A percentile compares a stretch with the other conserved stretches of the same genome.
Conservation (phyloP, 139 green algal genomes). For the Haematococcus sp. region DNA sequence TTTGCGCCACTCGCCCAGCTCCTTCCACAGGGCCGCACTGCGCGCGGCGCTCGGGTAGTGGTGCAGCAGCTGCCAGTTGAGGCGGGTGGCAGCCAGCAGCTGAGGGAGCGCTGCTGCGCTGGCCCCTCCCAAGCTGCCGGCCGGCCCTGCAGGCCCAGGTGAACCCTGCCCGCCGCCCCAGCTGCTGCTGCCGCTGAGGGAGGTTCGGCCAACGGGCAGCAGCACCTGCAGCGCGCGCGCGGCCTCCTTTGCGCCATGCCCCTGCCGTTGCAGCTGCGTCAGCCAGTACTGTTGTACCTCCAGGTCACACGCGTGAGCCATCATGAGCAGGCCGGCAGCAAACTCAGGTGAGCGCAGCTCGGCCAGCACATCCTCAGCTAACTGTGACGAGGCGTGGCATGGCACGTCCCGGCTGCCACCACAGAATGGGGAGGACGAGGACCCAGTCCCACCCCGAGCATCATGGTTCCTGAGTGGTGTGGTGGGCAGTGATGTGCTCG, state of each 20-base stretch:
- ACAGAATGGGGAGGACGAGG: neutral
- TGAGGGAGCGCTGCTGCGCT: neutral
- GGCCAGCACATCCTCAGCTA: too few species aligned
- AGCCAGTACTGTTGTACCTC: slow-evolving; percentile 1
- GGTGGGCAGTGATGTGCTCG: neutral
- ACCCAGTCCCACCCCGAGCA: neutral
- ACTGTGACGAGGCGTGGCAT: too few species aligned
- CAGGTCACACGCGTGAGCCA: slow-evolving; percentile 13
- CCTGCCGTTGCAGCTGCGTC: neutral
- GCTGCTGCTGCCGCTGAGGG: too few species aligned
- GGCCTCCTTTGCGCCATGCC: neutral
- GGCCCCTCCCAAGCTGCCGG: too few species aligned
- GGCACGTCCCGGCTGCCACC: neutral
- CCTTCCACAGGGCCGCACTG: slow-evolving; percentile 14
- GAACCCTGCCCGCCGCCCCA: too few species aligned
- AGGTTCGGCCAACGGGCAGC: too few species aligned
- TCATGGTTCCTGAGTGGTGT: neutral
- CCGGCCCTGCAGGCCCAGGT: too few species aligned
- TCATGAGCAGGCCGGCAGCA: slow-evolving; percentile 11
- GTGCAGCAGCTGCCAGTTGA: slow-evolving; percentile 25
- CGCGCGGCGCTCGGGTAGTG: slow-evolving; percentile 11
- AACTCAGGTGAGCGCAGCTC: slow-evolving; percentile 2
- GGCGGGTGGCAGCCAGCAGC: neutral
- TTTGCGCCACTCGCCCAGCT: slow-evolving; percentile 22
- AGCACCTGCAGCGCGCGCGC: too few species aligned